Evolutionary conservation across 331 rosid species (phyloP).

Genomic region (Acacia pycnantha): DNA sequence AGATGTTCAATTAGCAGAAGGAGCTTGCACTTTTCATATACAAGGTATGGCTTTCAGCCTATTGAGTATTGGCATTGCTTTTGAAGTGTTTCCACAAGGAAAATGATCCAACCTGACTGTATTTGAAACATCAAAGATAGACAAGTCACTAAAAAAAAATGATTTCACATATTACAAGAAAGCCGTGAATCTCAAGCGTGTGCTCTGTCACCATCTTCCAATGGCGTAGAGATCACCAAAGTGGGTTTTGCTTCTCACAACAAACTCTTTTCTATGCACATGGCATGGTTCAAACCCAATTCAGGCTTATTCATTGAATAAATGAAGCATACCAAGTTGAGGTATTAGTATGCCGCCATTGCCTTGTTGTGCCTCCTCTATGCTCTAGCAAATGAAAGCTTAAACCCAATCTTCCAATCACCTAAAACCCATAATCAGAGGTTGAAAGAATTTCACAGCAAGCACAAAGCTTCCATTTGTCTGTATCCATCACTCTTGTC

Average conservation of each 20-base stretch:
- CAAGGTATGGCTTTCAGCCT: not conserved
- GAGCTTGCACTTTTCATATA: no score
- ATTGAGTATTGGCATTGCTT: not conserved
- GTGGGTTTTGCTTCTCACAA: no score
- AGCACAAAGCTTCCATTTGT: not conserved
- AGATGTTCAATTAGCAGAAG: not conserved
- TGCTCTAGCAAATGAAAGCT: not conserved
- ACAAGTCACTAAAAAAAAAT: not conserved
- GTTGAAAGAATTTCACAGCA: conserved; percentile 5
- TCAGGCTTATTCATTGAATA: not conserved
- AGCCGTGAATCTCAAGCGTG: not conserved
- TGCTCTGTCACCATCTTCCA: not conserved
- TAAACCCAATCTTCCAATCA: conserved; percentile 45
- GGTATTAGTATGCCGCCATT: not conserved
- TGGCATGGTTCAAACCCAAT: no score
- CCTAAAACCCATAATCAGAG: conserved; percentile 36
- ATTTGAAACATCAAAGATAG: not conserved
- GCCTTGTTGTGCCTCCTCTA: not conserved
- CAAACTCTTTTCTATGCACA: no score
- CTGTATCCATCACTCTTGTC: not conserved
- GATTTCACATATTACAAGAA: not conserved
- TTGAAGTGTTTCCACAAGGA: not conserved
- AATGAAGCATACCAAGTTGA: not conserved
- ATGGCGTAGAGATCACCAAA: not conserved
- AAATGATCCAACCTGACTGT: not conserved